Evolutionary conservation across 352 stramenopile genomes (phyloP), one percentile per base, ranked within the genome.

Genomic region (Phytophthora tubulina): DNA sequence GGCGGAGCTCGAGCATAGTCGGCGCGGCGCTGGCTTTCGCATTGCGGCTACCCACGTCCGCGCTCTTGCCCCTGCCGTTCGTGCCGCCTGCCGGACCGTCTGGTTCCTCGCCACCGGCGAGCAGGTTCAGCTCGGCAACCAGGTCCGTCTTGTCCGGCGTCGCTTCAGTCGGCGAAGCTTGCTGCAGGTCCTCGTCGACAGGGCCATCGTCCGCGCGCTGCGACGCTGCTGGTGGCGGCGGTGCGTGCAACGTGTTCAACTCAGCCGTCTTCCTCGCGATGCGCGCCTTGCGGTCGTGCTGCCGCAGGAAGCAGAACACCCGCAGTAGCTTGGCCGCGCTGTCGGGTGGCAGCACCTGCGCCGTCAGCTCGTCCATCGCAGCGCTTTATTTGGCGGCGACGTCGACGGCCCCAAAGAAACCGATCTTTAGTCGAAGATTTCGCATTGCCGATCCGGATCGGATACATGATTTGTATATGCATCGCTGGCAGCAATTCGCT

Each of bases 231-330:
- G n/a, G n/a, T 32, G 17, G 41, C 15, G 31, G n/a, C 14, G 31
- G 10, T 6, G 15, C 4, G 15, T 54, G 53, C 55, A 75, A 73
- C 33, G 74, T 53, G 39, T 78, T 78, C 50, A 84, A 46, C 61
- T 81, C 74, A 49, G 72, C 62, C 17, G 60, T 63, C 67, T 80
- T 83, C 49, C 55, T 78, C 38, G 71, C 63, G 6, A 82, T 70
- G 27, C 64, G 78, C 14, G 81, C 44, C 76, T 90, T 91, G 39
- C 80, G 74, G 30, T 89, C 81, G 53, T 90, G 80, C 67, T 90
- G 83, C 6, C 83, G 78, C 13, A 90, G 63, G 39, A 84, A 81
- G 59, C 72, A 81, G 45, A 92, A 90, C 14, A 85, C 67, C 6
- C 81, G 79, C 63, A 83, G 61, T 50, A 92, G 62, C 44, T 81